phyloP scores from a whole-genome alignment of 1,139 yeast genomes.

The Kurtzmaniella quercitrusa region DNA sequence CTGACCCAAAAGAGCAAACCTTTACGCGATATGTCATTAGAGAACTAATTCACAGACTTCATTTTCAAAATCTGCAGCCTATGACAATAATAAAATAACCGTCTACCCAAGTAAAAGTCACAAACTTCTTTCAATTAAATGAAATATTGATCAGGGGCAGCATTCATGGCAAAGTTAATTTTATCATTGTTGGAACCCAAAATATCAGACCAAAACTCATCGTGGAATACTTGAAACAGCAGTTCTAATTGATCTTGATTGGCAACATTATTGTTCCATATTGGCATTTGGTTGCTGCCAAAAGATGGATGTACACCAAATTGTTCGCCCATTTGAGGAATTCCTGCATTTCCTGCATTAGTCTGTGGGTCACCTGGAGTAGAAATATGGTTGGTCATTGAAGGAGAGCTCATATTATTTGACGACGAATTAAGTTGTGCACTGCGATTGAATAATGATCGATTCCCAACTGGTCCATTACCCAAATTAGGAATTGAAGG shows the following conservation, averaged over 20 bases:
- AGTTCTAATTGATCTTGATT: conserved; percentile 24
- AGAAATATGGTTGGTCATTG: not conserved
- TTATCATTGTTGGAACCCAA: conserved; percentile 33
- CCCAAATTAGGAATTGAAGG: not conserved
- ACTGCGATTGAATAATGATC: not conserved
- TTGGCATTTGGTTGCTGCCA: conserved; percentile 1
- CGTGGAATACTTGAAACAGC: conserved; percentile 32
- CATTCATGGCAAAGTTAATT: conserved; percentile 31
- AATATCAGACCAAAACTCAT: conserved; percentile 41
- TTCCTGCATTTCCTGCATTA: not conserved
- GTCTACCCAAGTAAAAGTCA: not conserved
- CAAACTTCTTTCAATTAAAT: not conserved
- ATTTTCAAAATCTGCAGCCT: too few relatives aligned
- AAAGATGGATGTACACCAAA: not conserved
- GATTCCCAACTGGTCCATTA: not conserved
- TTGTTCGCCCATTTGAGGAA: not conserved
- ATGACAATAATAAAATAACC: too few relatives aligned
- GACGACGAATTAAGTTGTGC: not conserved
- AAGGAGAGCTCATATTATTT: not conserved
- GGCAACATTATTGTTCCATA: conserved; percentile 11
- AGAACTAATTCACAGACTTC: not conserved
- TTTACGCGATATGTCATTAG: not conserved
- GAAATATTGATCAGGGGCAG: conserved; percentile 9
- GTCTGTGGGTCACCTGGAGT: not conserved
- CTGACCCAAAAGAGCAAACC: not conserved